Base-by-base conservation (phyloP, 208 protist species). In the Trypanosoma lewisi region DNA sequence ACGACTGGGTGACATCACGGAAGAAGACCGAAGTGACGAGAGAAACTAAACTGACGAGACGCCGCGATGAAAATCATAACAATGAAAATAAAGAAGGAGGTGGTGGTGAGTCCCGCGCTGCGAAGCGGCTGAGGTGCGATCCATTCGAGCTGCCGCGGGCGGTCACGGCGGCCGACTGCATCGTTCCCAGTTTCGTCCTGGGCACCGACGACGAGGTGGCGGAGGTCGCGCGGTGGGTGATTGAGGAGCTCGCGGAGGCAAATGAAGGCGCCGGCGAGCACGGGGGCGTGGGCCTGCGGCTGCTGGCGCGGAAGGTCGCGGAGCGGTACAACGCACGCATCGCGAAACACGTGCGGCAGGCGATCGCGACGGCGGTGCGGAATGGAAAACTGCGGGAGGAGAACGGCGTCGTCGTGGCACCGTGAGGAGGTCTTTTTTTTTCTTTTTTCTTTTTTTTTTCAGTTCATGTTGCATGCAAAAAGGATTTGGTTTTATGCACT, bases 131-230 rank as follows among this genome's bases (percentile, higher is more conserved):
- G n/a, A 47, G 42, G 39, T 17, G n/a, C 1, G 51, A 54, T 8
- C 6, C 41, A 42, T 34, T 65, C 6, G 31, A 41, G 49, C n/a
- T 64, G 21, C 67, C 67, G 39, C 53, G 44, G 16, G 48, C 62
- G 12, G 42, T 83, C 25, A 53, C 48, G 14, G 25, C 21, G 14
- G 61, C 51, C 7, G 60, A 65, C 16, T 86, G 77, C 59, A 47
- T 79, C 25, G 76, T 89, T 48, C 75, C 81, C 0, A 69, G 68
- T 60, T 89, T 94, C 53, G 74, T 84, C 16, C 69, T 94, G 19
- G 82, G 81, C 60, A 82, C 53, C 17, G 70, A 63, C 39, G 70
- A 58, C 11, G 80, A 84, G 53, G 65, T 93, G 28, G 64, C 74
- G 27, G 72, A 80, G 2, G 72, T 93, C n/a, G 79, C 78, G 2